phyloP scores from a whole-genome alignment of 768 basidiomycete species.

The Candolleomyces eurysporus region DNA sequence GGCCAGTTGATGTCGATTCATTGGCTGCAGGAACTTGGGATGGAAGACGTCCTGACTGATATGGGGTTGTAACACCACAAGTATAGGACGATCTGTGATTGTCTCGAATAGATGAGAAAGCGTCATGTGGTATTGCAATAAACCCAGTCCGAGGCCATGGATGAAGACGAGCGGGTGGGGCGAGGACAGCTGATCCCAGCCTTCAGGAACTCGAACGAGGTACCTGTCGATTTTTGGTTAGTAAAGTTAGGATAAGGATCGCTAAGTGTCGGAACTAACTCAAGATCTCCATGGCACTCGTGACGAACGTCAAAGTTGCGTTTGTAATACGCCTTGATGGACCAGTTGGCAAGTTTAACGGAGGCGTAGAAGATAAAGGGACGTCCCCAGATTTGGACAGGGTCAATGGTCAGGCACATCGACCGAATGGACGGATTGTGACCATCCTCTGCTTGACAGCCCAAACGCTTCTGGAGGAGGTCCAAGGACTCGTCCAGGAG shows the following conservation, averaged over 20 bases:
- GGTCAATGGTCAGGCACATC: slow-evolving; percentile 76
- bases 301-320: slow-evolving; percentile 40
- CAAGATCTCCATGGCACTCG: slow-evolving; percentile 59
- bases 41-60: slow-evolving; percentile 87
- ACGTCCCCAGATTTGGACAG: slow-evolving; percentile 62
- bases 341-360: slow-evolving; percentile 47
- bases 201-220: slow-evolving; percentile 64
- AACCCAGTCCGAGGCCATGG: slow-evolving; percentile 86
- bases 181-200: slow-evolving; percentile 59
- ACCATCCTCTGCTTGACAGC: slow-evolving; percentile 60
- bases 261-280: slow-evolving; percentile 43
- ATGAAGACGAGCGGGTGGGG: slow-evolving; percentile 77
- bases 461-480: slow-evolving; percentile 70
- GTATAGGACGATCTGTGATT: slow-evolving; percentile 66
- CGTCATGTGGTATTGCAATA: slow-evolving; percentile 66
- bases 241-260: not conserved
- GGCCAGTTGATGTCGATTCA: slow-evolving; percentile 59
- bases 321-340: slow-evolving; percentile 44
- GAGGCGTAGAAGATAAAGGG: slow-evolving; percentile 66
- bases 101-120: slow-evolving; percentile 54
- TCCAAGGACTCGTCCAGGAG: slow-evolving; percentile 61
- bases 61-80: slow-evolving; percentile 79
- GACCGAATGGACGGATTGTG: slow-evolving; percentile 50
- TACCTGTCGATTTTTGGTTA: slow-evolving; percentile 45
- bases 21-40: slow-evolving; percentile 66